A percentile compares a stretch with the other conserved stretches of the same genome.
Evolutionary conservation across 345 rosid species (phyloP).

Genomic region (Camelina neglecta): DNA sequence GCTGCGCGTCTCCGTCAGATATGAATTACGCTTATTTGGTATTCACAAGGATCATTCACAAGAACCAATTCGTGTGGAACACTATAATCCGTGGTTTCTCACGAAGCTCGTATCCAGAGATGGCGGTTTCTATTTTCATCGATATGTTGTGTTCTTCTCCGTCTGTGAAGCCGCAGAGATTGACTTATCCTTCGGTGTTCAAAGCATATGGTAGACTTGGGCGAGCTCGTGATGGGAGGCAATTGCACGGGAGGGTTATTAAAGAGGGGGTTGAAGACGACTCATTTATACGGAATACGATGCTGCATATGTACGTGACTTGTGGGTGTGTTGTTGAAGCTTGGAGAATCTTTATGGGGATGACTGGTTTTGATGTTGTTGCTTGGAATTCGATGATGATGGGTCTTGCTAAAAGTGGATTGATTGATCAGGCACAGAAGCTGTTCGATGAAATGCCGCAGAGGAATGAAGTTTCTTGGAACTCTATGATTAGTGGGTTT

Average conservation of each 20-base stretch:
- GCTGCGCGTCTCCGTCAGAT: conserved; percentile 53
- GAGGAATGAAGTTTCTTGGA: conserved; percentile 70
- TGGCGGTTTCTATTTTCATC: conserved; percentile 58
- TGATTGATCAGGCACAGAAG: conserved; percentile 55
- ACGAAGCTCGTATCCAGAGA: conserved; percentile 61
- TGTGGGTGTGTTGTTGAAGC: conserved; percentile 68
- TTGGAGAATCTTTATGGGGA: conserved; percentile 49
- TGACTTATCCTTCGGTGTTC: conserved; percentile 84
- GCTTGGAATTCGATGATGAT: conserved; percentile 77
- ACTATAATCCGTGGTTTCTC: conserved; percentile 74
- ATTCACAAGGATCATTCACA: conserved; percentile 53
- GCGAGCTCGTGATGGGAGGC: conserved; percentile 55
- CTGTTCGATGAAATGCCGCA: conserved; percentile 59
- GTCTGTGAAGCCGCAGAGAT: conserved; percentile 56
- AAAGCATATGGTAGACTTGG: conserved; percentile 70
- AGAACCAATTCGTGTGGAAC: conserved; percentile 74
- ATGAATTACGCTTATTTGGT: conserved; percentile 64
- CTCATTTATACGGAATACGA: conserved; percentile 55
- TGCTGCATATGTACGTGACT: conserved; percentile 65
- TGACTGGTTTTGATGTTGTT: conserved; percentile 55
- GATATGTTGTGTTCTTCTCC: conserved; percentile 56
- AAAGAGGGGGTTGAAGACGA: conserved; percentile 76
- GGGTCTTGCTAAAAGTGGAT: conserved; percentile 64
- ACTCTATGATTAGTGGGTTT: conserved; percentile 74
- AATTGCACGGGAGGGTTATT: conserved; percentile 71